These are phyloP conservation scores for Spatholobus suberectus DNA, from an alignment of 306 rosid genomes.

Conservation along the genomic window DNA sequence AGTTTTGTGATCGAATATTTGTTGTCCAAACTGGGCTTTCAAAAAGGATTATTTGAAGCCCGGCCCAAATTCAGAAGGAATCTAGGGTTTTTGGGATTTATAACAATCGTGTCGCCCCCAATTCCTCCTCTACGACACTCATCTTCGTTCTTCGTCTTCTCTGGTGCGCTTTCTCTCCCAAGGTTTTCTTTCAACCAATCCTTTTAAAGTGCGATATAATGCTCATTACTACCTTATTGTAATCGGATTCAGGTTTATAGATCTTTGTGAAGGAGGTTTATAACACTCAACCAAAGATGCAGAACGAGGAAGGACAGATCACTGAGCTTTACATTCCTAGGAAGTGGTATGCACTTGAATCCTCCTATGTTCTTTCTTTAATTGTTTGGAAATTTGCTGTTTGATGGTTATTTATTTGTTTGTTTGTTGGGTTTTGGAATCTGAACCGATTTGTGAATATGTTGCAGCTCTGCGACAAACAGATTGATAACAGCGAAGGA, in stretches of 20 bases:
- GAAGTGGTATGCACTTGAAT: slow-evolving; percentile 44
- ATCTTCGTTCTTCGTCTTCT: slow-evolving; percentile 3
- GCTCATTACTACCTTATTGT: neutral
- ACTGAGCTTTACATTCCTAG: slow-evolving; percentile 63
- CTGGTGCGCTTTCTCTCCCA: neutral
- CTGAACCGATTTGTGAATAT: neutral
- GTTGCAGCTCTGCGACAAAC: slow-evolving; percentile 77
- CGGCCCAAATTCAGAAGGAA: neutral
- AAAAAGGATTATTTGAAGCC: neutral
- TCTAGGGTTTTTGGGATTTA: slow-evolving; percentile 18
- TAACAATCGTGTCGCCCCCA: neutral
- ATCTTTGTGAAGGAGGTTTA: neutral
- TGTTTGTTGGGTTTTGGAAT: neutral
- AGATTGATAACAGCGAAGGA: slow-evolving; percentile 80
- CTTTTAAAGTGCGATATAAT: neutral
- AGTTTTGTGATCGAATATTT: neutral
- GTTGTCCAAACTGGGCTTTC: neutral
- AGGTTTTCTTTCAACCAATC: neutral
- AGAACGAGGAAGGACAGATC: slow-evolving; percentile 58
- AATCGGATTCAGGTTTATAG: neutral
- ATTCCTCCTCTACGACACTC: neutral
- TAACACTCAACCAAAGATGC: slow-evolving; percentile 38
- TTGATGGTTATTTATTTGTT: neutral
- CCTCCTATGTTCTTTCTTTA: neutral
- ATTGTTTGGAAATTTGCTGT: neutral